These are phyloP conservation scores for Boletus rubroflammeus DNA, from an alignment of 768 basidiomycete species.

Conservation along the genomic window DNA sequence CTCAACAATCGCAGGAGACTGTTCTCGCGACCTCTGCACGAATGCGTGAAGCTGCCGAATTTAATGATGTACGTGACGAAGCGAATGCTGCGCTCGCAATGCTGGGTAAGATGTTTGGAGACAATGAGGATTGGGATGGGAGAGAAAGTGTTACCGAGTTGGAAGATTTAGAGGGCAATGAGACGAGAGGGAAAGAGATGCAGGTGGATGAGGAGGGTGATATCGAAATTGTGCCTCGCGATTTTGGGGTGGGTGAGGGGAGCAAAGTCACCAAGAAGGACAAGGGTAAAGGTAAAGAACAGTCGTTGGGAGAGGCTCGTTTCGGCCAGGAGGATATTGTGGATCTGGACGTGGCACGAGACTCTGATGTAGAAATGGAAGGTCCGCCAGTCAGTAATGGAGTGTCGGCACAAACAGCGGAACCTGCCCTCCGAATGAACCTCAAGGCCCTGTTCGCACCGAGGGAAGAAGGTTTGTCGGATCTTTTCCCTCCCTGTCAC, in stretches of 20 bases:
- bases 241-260: neutral
- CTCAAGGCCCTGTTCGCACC: constrained; percentile 77
- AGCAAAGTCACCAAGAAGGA: neutral
- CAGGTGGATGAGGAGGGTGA: constrained; percentile 26
- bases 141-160: constrained; percentile 56
- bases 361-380: constrained; percentile 13
- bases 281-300: constrained; percentile 26
- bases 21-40: neutral
- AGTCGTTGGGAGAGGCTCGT: neutral
- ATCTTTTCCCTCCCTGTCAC: neutral
- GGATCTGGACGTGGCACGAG: constrained; percentile 1
- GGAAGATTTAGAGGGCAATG: constrained; percentile 34
- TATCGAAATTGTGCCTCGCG: constrained; percentile 17
- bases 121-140: constrained; percentile 55
- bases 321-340: neutral
- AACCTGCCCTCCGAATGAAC: constrained; percentile 26
- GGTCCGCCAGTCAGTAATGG: neutral
- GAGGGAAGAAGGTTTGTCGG: constrained; percentile 54
- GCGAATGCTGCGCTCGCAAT: constrained; percentile 29
- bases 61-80: constrained; percentile 13
- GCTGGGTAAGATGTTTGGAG: constrained; percentile 51
- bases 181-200: neutral
- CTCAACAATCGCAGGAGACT: neutral
- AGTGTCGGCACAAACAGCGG: neutral
- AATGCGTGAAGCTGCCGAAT: neutral